These are phyloP conservation scores for Pachysandra terminalis DNA, from an alignment of 164 flowering plant species.

Conservation along the genomic window DNA sequence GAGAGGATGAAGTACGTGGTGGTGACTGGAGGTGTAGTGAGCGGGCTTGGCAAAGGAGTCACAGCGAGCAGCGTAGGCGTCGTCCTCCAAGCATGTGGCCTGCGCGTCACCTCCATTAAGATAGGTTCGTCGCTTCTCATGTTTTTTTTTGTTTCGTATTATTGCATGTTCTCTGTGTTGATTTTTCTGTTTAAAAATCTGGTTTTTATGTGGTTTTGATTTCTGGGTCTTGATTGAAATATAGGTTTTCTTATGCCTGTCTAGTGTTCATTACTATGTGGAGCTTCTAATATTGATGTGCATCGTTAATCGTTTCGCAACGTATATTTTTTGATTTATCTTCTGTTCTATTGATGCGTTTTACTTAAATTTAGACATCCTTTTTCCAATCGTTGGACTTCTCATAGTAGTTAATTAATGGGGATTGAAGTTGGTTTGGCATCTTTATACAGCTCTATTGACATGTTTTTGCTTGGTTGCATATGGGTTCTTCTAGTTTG, in stretches of 20 bases:
- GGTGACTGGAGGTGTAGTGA: slow-evolving; percentile 95
- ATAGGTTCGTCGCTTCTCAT: slow-evolving; percentile 47
- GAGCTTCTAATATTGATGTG: not conserved
- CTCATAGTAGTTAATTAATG: not conserved
- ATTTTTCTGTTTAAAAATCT: not conserved
- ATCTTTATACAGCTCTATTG: not conserved
- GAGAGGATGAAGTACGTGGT: slow-evolving; percentile 81
- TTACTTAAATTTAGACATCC: not conserved
- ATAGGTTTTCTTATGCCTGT: not conserved
- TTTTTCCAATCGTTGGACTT: not conserved
- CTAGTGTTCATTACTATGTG: not conserved
- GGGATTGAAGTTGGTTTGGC: not conserved
- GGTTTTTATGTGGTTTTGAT: not conserved
- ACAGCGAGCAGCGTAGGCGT: slow-evolving; percentile 96
- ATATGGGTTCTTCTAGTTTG: not conserved
- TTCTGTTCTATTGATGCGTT: not conserved
- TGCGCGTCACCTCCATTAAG: slow-evolving; percentile 94
- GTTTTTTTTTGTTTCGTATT: not conserved
- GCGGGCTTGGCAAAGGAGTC: slow-evolving; percentile 97
- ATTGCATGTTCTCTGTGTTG: not conserved
- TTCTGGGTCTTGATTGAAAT: not conserved
- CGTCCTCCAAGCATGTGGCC: slow-evolving; percentile 89
- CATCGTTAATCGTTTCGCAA: not conserved
- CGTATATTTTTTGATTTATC: not conserved
- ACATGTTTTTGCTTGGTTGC: not conserved